A percentile compares a stretch with the other conserved stretches of the same genome.
phyloP scores from a whole-genome alignment of 192 early-diverging fungal species.

The Funneliformis mosseae region DNA sequence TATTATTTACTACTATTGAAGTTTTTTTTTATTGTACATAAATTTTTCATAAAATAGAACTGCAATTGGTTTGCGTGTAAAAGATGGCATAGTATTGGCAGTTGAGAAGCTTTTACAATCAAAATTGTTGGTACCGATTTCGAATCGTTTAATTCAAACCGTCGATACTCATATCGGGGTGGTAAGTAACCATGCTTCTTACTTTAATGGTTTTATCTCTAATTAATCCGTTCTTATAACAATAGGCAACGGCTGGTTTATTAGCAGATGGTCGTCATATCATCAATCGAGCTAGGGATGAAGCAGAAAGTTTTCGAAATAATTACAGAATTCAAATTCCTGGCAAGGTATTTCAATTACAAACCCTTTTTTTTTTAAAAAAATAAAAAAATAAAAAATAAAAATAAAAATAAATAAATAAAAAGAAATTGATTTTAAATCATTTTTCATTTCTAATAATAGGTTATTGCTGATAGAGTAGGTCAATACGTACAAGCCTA shows the following conservation, averaged over 20 bases:
- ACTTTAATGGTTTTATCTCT: not conserved
- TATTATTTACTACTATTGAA: not conserved
- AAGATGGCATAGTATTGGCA: slow-evolving; percentile 95
- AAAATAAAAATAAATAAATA: not conserved
- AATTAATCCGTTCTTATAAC: not conserved
- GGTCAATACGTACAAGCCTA: slow-evolving; percentile 95
- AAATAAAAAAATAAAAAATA: not conserved
- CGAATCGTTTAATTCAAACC: slow-evolving; percentile 91
- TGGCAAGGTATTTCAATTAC: slow-evolving; percentile 63
- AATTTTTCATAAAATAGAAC: slow-evolving; percentile 59
- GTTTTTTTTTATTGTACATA: not conserved
- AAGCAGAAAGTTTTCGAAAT: slow-evolving; percentile 86
- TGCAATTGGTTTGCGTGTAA: slow-evolving; percentile 88
- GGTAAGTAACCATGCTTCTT: slow-evolving; percentile 50
- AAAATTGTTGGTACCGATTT: slow-evolving; percentile 88
- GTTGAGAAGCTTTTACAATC: slow-evolving; percentile 96
- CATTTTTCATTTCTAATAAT: slow-evolving; percentile 2
- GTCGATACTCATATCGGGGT: slow-evolving; percentile 93
- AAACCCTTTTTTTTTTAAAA: not conserved
- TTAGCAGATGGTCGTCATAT: slow-evolving; percentile 91
- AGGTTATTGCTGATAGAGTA: slow-evolving; percentile 90
- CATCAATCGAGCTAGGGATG: slow-evolving; percentile 87
- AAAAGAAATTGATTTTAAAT: not conserved
- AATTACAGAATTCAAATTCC: slow-evolving; percentile 82
- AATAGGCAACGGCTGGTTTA: slow-evolving; percentile 86